Conservation (phyloP, 768 basidiomycete species). For the Leccinum uliginosum region DNA sequence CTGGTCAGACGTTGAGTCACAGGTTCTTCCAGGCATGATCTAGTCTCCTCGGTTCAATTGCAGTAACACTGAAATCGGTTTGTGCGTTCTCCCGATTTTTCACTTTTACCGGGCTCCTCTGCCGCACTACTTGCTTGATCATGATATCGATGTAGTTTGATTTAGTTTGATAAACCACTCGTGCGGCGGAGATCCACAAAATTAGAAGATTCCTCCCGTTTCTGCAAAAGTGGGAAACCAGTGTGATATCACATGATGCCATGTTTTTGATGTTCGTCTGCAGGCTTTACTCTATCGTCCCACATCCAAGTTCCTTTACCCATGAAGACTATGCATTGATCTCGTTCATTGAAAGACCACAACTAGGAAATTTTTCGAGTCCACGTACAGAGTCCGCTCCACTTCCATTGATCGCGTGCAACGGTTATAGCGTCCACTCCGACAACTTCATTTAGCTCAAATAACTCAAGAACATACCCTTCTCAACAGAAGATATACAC, state of each 20-base stretch:
- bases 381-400: slow-evolving; percentile 34
- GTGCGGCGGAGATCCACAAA: neutral
- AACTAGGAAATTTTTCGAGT: slow-evolving; percentile 19
- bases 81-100: neutral
- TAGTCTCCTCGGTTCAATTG: neutral
- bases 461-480: slow-evolving; percentile 32
- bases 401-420: slow-evolving; percentile 56
- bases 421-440: slow-evolving; percentile 48
- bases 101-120: neutral
- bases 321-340: neutral
- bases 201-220: neutral
- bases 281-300: slow-evolving; percentile 25
- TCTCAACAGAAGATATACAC: slow-evolving; percentile 15
- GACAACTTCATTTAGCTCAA: slow-evolving; percentile 42
- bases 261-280: slow-evolving; percentile 46
- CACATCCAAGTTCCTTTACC: slow-evolving; percentile 45
- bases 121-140: neutral
- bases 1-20: neutral
- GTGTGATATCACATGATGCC: slow-evolving; percentile 40
- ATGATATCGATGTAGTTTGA: neutral
- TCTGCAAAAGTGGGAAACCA: neutral
- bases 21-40: neutral
- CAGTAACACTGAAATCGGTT: neutral
- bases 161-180: neutral
- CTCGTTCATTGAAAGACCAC: slow-evolving; percentile 25